Evolutionary conservation across 1,284 basidiomycete genomes (phyloP), one percentile per base, ranked within the genome.

Genomic region (Rhodotorula sp.): DNA sequence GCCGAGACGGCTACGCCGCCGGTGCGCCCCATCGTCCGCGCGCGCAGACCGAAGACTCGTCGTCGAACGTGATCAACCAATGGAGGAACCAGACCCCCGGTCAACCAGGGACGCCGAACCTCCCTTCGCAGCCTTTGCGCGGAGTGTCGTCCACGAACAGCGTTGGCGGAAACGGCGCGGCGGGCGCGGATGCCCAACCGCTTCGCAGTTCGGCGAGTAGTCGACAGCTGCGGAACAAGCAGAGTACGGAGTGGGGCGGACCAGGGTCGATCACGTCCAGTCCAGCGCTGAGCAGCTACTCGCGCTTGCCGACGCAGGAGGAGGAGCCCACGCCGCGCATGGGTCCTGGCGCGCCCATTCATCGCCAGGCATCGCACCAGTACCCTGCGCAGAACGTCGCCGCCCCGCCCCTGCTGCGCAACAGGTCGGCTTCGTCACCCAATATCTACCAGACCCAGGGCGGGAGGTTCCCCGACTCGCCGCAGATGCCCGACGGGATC

Each of bases 11-110:
- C n/a, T 30, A 40, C n/a, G 20, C 37, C 1, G 77, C 78, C 30
- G 81, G 78, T 26, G 83, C 85, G 65, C 26, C 48, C 28, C 11
- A 87, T 22, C 83, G 86, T 31, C 83, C 86, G 26, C 83, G 89
- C 51, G 87, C 87, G n/a, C 84, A 87, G 72, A 89, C 89, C 18
- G 89, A 91, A 77, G 89, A 89, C 77, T 83, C 84, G 63, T 86
- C 85, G 72, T 76, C 76, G 51, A 67, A 72, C 48, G 66, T 76
- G 26, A 87, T 89, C 81, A 82, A 73, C 51, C 76, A 77, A 51
- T 78, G 77, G 77, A 50, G 76, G 53, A 72, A 53, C 24, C 75
- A 76, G 48, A 44, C 44, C 13, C 71, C 69, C 4, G 61, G 56
- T 13, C 70, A 70, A 20, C 65, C 61, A 40, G 70, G 68, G 37